Evolutionary conservation across 2,329 filamentous ascomycete genomes (phyloP).

Genomic region (Aspergillus candidus): DNA sequence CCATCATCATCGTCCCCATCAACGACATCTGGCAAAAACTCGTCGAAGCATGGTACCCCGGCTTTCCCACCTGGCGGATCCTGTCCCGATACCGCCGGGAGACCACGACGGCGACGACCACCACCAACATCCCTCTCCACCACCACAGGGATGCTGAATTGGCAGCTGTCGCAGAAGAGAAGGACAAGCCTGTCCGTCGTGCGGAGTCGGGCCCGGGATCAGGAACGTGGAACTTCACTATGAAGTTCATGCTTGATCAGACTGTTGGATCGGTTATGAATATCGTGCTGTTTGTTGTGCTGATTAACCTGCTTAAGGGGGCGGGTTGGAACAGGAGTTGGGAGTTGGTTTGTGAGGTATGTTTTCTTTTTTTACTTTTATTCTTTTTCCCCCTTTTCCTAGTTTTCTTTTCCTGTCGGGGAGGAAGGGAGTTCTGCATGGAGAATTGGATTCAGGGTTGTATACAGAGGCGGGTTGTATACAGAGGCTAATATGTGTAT

Average conservation of each 20-base stretch:
- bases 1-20: conserved; percentile 66
- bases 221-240: conserved; percentile 19
- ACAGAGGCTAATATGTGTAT: not conserved
- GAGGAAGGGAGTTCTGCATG: not conserved
- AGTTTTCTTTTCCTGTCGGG: conserved; percentile 2
- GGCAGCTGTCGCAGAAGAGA: not conserved
- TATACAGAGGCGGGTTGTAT: no score
- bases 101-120: not conserved
- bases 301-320: conserved; percentile 44
- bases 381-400: conserved; percentile 1
- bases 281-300: conserved; percentile 51
- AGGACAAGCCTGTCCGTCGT: conserved; percentile 8
- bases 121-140: not conserved
- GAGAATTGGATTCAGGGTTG: no score
- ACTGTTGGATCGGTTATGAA: conserved; percentile 52
- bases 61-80: conserved; percentile 40
- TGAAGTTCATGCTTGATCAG: conserved; percentile 56
- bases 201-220: not conserved
- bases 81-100: no score
- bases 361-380: conserved; percentile 6
- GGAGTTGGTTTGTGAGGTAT: conserved; percentile 30
- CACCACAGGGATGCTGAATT: not conserved
- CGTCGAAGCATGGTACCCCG: conserved; percentile 69
- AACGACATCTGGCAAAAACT: conserved; percentile 84
- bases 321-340: conserved; percentile 19